Evolutionary conservation across 225 moss, liverwort and hornwort genomes (phyloP).

Genomic region (Sphagnum contortum): DNA sequence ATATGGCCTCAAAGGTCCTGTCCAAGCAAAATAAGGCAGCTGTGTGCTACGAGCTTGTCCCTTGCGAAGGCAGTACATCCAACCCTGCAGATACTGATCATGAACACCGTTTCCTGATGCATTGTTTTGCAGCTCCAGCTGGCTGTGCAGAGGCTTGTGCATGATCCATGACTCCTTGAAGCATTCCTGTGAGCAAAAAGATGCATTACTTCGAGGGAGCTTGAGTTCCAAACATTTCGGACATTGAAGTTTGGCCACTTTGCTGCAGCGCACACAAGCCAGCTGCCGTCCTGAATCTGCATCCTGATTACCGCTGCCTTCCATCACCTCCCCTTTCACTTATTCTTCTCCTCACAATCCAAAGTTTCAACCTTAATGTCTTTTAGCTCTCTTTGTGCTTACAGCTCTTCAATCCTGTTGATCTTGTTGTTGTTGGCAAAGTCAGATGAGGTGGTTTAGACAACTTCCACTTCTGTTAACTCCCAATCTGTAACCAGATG

Average conservation of each 20-base stretch:
- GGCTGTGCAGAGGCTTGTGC: slow-evolving; percentile 64
- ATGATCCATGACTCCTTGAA: slow-evolving; percentile 80
- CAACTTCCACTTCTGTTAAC: no score
- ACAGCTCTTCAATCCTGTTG: no score
- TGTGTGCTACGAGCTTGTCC: slow-evolving; percentile 65
- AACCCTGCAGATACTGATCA: slow-evolving; percentile 65
- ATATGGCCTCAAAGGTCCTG: slow-evolving; percentile 71
- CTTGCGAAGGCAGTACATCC: slow-evolving; percentile 87
- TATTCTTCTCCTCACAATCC: no score
- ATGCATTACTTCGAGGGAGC: slow-evolving; percentile 77
- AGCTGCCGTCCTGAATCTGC: slow-evolving; percentile 10
- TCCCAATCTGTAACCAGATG: no score
- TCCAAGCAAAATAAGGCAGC: slow-evolving; percentile 60
- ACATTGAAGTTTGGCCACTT: slow-evolving; percentile 79
- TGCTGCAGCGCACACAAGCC: slow-evolving; percentile 91
- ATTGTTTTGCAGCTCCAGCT: slow-evolving; percentile 12
- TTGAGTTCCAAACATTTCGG: slow-evolving; percentile 92
- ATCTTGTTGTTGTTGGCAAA: no score
- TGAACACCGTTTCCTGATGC: slow-evolving; percentile 17
- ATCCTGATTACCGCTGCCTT: slow-evolving; percentile 13
- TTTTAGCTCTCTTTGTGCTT: no score
- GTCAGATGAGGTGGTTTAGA: no score
- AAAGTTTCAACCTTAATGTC: no score
- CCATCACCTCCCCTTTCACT: slow-evolving; percentile 10
- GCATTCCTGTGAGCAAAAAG: slow-evolving; percentile 98